Evolutionary conservation across 768 basidiomycete species (phyloP), one percentile per base, ranked within the genome.

Genomic region (Podaxis rugospora): DNA sequence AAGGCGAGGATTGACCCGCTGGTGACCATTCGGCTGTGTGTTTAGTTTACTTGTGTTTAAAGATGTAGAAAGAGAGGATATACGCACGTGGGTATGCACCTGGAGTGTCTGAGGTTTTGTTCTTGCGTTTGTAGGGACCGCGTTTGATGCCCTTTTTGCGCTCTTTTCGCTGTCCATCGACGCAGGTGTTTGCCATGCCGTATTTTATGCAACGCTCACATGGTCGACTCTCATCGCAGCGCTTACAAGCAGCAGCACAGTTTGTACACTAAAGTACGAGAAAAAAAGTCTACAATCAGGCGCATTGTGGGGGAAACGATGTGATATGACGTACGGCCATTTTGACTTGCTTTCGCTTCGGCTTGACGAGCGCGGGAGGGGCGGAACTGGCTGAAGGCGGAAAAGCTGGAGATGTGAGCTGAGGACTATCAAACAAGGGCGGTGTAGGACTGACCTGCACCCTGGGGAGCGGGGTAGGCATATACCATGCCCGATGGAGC

Each of bases 81-180:
- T 36, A 55, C 62, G 23, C 57, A 69, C 69, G 67, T 51, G 56
- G 52, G 59, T 61, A 71, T 39, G 50, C 11, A 9, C 25, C 49
- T 11, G 54, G 32, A 21, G 61, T 59, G 1, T 69, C 71, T 10
- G 64, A 65, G 25, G 55, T 46, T 60, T 81, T 81, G 62, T 74
- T 74, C 67, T 82, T 82, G 62, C 82, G 79, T 76, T 91, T 92
- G 80, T 93, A 93, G 62, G 92, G 92, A 2, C 92, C 92, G 64
- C 92, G 81, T 75, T 93, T 93, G 72, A 93, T 82, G 57, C 92
- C 92, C 72, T 91, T 93, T 76, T 93, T 93, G 63, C 95, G 82
- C 73, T 96, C 94, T 76, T 96, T 97, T 69, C 95, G 83, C 68
- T 92, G 89, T 32, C 93, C 94, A 72, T 97, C 95, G 58, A 89